Evolutionary conservation across 2,329 filamentous ascomycete species (phyloP), one percentile per base, ranked within the genome.

Genomic region (Fusarium agapanthi): DNA sequence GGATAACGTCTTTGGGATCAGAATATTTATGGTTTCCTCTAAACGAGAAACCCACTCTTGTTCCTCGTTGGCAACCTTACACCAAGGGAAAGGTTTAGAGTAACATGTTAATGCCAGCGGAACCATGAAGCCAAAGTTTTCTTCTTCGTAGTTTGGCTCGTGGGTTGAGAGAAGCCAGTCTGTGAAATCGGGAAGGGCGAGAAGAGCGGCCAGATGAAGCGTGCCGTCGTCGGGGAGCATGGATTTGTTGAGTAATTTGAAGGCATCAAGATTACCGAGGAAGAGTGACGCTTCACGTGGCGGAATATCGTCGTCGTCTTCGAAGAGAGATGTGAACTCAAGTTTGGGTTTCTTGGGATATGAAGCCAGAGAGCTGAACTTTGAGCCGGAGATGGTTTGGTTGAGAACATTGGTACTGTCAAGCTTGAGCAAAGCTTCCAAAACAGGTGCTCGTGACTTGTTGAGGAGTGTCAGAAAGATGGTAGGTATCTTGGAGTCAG

Each of bases 91-190:
- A 0, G 60, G 61, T 0, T 70, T 69, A 0, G 67, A 70, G 35
- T 43, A 70, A 3, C 67, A 70, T 1, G 67, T 38, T 2, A 70
- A 6, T 11, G 65, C 67, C 0, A 70, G 8, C 0, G 67, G 67
- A 7, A 70, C 67, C 67, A 70, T 70, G 48, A 61, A 69, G 5
- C 65, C 67, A 22, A 69, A 70, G 9, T 60, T 63, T 16, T 70
- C 67, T 12, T 65, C 60, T 4, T 58, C 67, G 2, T 69, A 70
- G 35, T 70, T 70, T 8, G 67, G 22, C 9, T 70, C 66, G 6
- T 70, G 67, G 0, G 28, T 65, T 10, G 47, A 22, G 4, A 70
- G 61, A 2, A 70, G 66, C 67, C 67, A 70, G 1, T 15, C 13
- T 3, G 59, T 67, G 16, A 70, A 70, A 4, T 70, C 47, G 0